A percentile compares a stretch with the other conserved stretches of the same genome.
Evolutionary conservation across 129 eudicot genomes (phyloP).

Genomic region (Sambucus nigra): DNA sequence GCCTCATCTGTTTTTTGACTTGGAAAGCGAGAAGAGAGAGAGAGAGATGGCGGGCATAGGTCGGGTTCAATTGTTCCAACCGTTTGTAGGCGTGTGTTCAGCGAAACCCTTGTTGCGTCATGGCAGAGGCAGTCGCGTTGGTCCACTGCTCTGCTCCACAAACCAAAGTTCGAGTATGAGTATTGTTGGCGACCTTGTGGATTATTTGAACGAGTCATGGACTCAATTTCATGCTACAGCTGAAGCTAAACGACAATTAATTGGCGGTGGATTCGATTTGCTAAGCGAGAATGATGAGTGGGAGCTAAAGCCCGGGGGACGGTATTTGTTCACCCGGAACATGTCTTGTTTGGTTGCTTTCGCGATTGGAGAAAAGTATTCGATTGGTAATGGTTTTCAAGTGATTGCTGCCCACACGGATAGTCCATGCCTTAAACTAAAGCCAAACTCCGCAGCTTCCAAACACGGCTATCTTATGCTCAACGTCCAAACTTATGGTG

Average conservation of each 20-base stretch:
- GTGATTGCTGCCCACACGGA: conserved; percentile 96
- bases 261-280: conserved; percentile 77
- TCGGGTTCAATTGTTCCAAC: conserved; percentile 47
- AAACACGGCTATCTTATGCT: conserved; percentile 90
- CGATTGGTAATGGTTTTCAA: conserved; percentile 78
- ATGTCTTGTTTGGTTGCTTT: conserved; percentile 94
- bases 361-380: conserved; percentile 81
- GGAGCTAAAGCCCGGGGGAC: conserved; percentile 95
- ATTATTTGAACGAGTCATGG: conserved; percentile 93
- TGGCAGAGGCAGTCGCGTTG: too few relatives aligned
- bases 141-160: conserved; percentile 36
- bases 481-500: conserved; percentile 91
- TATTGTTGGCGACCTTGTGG: conserved; percentile 68
- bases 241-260: conserved; percentile 78
- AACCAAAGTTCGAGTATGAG: conserved; percentile 25
- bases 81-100: conserved; percentile 32
- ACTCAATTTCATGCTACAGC: conserved; percentile 99
- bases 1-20: too few relatives aligned
- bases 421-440: conserved; percentile 90
- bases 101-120: too few relatives aligned
- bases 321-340: conserved; percentile 87
- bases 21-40: too few relatives aligned
- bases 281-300: conserved; percentile 86
- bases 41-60: conserved; percentile 21
- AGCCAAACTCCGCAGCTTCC: conserved; percentile 79